phyloP scores from a whole-genome alignment of 805 yeast genomes.

The Ogataea methylovora region DNA sequence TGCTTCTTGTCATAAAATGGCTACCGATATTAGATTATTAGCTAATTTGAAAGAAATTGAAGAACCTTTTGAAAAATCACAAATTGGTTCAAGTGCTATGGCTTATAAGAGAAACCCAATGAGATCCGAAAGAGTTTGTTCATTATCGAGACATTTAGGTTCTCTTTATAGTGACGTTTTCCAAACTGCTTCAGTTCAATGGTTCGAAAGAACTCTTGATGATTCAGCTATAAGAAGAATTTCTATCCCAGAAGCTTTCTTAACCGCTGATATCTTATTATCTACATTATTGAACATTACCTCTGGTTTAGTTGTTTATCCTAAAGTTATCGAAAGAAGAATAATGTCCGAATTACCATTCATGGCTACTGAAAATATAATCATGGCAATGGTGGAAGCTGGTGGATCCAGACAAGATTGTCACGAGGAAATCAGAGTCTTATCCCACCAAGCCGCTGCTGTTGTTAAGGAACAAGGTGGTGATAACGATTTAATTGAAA shows the following conservation, averaged over 20 bases:
- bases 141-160: slow-evolving; percentile 94
- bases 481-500: slow-evolving; percentile 91
- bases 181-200: slow-evolving; percentile 95
- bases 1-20: slow-evolving; percentile 95
- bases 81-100: slow-evolving; percentile 97
- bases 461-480: slow-evolving; percentile 98
- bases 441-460: slow-evolving; percentile 94
- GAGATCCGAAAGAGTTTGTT: slow-evolving; percentile 98
- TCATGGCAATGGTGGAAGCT: slow-evolving; percentile 99
- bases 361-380: slow-evolving; percentile 98
- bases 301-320: slow-evolving; percentile 94
- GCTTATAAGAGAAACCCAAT: slow-evolving; percentile 99
- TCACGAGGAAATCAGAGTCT: slow-evolving; percentile 94
- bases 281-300: slow-evolving; percentile 88
- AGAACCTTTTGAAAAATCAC: slow-evolving; percentile 98
- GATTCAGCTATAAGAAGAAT: slow-evolving; percentile 98
- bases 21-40: slow-evolving; percentile 90
- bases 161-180: slow-evolving; percentile 88
- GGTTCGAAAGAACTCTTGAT: slow-evolving; percentile 98
- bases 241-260: slow-evolving; percentile 90
- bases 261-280: slow-evolving; percentile 89
- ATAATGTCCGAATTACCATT: slow-evolving; percentile 92
- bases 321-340: slow-evolving; percentile 97
- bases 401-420: slow-evolving; percentile 98
- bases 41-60: slow-evolving; percentile 97